These are phyloP conservation scores for Purshia tridentata DNA, from an alignment of 306 rosid genomes.

Conservation along the genomic window DNA sequence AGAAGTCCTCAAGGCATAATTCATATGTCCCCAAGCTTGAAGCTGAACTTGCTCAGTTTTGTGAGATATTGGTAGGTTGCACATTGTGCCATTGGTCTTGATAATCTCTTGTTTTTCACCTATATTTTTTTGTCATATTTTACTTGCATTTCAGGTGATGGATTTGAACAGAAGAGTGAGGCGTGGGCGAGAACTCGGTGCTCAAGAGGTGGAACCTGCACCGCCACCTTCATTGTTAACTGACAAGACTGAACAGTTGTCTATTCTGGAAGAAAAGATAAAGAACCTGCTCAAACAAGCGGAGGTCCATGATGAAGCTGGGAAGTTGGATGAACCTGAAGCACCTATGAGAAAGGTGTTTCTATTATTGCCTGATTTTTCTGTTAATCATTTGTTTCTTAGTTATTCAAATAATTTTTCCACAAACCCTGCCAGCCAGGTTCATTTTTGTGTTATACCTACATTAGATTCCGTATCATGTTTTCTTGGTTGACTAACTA, in stretches of 20 bases:
- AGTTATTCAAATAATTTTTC: neutral
- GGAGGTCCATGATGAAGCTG: slow-evolving; percentile 85
- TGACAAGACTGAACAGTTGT: slow-evolving; percentile 65
- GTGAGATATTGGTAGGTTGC: slow-evolving; percentile 73
- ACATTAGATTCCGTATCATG: neutral
- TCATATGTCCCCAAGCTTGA: slow-evolving; percentile 70
- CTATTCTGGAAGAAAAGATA: slow-evolving; percentile 74
- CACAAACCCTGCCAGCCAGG: neutral
- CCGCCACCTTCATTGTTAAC: slow-evolving; percentile 56
- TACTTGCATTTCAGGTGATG: slow-evolving; percentile 51
- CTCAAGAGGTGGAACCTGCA: slow-evolving; percentile 73
- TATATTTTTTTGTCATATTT: slow-evolving; percentile 8
- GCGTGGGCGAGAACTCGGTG: slow-evolving; percentile 67
- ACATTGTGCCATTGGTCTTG: slow-evolving; percentile 1
- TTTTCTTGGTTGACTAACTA: neutral
- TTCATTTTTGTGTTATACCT: neutral
- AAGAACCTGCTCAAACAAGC: slow-evolving; percentile 78
- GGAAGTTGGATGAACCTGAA: slow-evolving; percentile 89
- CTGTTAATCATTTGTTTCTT: neutral
- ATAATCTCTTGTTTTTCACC: neutral
- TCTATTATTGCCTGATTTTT: slow-evolving; percentile 2
- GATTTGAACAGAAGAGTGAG: slow-evolving; percentile 86
- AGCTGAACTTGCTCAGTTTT: slow-evolving; percentile 81
- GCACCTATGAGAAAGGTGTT: slow-evolving; percentile 75
- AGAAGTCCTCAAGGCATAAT: slow-evolving; percentile 76